Percentiles rank a stretch among this genome's conserved stretches.
Evolutionary conservation across 192 early-diverging fungal genomes (phyloP).

Genomic region (Backusella mclennaniae): DNA sequence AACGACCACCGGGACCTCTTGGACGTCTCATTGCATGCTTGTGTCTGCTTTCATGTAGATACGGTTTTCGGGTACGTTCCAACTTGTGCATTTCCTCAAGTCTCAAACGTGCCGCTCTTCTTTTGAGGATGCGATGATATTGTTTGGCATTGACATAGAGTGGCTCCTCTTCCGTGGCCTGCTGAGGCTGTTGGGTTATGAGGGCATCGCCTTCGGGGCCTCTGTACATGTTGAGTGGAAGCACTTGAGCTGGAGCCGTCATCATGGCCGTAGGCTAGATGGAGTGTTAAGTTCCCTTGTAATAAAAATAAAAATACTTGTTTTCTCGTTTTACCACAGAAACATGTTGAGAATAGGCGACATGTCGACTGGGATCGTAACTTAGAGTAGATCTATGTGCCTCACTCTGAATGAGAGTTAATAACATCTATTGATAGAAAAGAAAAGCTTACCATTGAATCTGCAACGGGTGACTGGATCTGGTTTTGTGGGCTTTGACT

Average conservation of each 20-base stretch:
- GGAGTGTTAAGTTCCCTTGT: neutral
- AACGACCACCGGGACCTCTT: conserved; percentile 94
- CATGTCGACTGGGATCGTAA: conserved; percentile 10
- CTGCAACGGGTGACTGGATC: neutral
- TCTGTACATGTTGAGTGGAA: conserved; percentile 8
- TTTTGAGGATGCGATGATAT: conserved; percentile 94
- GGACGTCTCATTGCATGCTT: conserved; percentile 97
- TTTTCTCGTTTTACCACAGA: neutral
- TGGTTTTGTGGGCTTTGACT: neutral
- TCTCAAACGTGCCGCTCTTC: conserved; percentile 87
- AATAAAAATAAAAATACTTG: too few relatives aligned
- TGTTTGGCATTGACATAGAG: conserved; percentile 99
- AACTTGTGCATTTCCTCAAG: conserved; percentile 76
- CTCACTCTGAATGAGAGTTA: neutral
- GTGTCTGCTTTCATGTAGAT: conserved; percentile 96
- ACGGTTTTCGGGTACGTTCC: conserved; percentile 82
- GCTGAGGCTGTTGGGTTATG: neutral
- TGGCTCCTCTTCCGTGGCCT: conserved; percentile 63
- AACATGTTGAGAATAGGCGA: conserved; percentile 13
- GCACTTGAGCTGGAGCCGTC: conserved; percentile 4
- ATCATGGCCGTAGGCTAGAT: conserved; percentile 4
- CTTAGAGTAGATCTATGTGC: conserved; percentile 4
- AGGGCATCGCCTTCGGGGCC: neutral
- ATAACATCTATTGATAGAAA: neutral
- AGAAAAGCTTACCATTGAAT: neutral